Conservation (phyloP, 371 early-diverging fungal species). For the Saksenaea vasiformis region DNA sequence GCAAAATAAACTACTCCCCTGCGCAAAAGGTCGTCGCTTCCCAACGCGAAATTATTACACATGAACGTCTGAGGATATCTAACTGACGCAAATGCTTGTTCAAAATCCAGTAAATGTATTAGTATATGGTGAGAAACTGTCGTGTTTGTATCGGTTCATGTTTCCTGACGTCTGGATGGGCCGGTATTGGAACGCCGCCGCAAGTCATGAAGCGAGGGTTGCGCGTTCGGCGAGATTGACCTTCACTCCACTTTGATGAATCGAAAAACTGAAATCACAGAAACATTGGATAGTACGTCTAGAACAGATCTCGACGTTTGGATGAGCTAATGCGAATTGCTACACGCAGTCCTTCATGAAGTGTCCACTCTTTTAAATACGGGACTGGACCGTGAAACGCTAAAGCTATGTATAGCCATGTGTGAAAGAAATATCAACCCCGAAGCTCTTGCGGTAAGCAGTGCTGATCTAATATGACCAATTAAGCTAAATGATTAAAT, state of each 20-base stretch:
- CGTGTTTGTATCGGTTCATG: too few relatives aligned
- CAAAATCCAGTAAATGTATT: too few relatives aligned
- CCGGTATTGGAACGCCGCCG: too few relatives aligned
- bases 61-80: too few relatives aligned
- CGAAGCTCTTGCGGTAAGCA: slow-evolving; percentile 75
- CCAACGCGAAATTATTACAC: too few relatives aligned
- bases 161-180: too few relatives aligned
- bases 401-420: slow-evolving; percentile 71
- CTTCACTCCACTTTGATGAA: neutral
- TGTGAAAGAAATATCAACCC: slow-evolving; percentile 83
- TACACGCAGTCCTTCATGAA: slow-evolving; percentile 57
- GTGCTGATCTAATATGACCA: neutral
- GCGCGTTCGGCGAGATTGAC: neutral
- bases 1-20: too few relatives aligned
- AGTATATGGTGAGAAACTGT: too few relatives aligned
- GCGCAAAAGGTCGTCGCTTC: too few relatives aligned
- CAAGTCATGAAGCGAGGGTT: neutral
- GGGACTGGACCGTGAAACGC: slow-evolving; percentile 71
- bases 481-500: neutral
- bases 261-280: slow-evolving; percentile 9
- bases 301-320: neutral
- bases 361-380: slow-evolving; percentile 72
- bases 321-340: neutral
- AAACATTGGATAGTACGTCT: slow-evolving; percentile 28
- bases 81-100: too few relatives aligned